Conservation (phyloP, 2,329 filamentous ascomycete genomes). For the Colletotrichum sp. region DNA sequence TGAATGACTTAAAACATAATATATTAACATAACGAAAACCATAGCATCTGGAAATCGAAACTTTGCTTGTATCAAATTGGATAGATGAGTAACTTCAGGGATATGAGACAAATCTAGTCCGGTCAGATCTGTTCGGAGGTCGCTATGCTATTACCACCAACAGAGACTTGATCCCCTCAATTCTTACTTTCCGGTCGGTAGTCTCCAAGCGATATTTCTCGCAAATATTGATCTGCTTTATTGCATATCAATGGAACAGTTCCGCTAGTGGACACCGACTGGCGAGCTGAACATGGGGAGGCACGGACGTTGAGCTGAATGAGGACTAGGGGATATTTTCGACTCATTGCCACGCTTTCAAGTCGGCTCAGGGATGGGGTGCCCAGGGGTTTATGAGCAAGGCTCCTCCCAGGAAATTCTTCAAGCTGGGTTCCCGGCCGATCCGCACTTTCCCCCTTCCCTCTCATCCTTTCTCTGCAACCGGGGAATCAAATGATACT, state of each 20-base stretch:
- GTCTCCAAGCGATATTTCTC: neutral
- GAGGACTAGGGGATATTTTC: neutral
- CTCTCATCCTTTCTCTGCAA: neutral
- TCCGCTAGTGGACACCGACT: neutral
- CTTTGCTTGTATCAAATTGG: neutral
- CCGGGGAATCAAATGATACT: neutral
- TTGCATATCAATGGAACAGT: neutral
- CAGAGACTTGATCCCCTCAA: neutral
- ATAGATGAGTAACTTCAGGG: neutral
- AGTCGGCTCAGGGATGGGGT: neutral
- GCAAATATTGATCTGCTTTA: neutral
- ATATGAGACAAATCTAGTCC: neutral
- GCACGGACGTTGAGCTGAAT: neutral
- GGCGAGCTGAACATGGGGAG: neutral
- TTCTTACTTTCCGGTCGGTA: neutral
- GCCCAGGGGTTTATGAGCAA: neutral
- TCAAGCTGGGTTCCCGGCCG: neutral
- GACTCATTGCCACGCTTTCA: neutral
- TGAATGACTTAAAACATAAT: neutral
- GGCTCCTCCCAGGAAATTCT: constrained; percentile 1
- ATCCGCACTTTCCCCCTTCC: neutral
- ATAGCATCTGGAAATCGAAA: neutral
- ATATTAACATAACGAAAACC: neutral
- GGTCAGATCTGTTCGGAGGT: neutral
- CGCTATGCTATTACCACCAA: neutral